Evolutionary conservation across 768 basidiomycete genomes (phyloP), one percentile per base, ranked within the genome.

Genomic region (Suillus hirtellus): DNA sequence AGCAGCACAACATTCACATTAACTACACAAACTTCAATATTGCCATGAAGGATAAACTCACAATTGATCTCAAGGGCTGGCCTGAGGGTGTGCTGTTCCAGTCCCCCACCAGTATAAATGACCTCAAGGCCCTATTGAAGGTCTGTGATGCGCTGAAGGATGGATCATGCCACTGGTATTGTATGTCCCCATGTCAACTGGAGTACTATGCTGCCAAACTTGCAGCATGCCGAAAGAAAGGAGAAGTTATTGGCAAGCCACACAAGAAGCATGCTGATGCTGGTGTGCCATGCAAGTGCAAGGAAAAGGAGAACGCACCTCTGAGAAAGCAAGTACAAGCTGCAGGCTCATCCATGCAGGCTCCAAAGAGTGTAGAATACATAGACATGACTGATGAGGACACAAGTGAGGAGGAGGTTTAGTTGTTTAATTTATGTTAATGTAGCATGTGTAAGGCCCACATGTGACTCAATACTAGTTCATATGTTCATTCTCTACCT

Each of bases 31-130:
- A 63, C 15, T 63, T 65, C 19, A 37, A 59, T n/a, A 60, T 1
- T 7, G 47, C 42, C 7, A 63, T 65, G 21, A 60, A 65, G 27
- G n/a, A 46, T 8, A 59, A 63, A 8, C 35, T 59, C 12, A n/a
- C 40, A 0, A 47, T 63, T 4, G n/a, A 62, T 10, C 27, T 60
- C 12, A 55, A 35, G 10, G 65, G 65, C 5, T 63, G 65, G 65
- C 65, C 63, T 11, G 46, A 52, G 27, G 49, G 10, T 24, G 34
- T 65, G 2, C 46, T 37, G 0, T 65, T 65, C 44, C 38, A 34
- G 9, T 63, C 44, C 40, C 59, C 65, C 12, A 52, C 37, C 8
- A 56, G 42, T 3, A 37, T 65, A 8, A 46, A 43, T 2, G 40
- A 34, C 5, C 31, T 46, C 47, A 27, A 34, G 2, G 34, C 49